Evolutionary conservation across 495 filamentous ascomycete species (phyloP), one percentile per base, ranked within the genome.

Genomic region (Friedmanniomyces simplex): DNA sequence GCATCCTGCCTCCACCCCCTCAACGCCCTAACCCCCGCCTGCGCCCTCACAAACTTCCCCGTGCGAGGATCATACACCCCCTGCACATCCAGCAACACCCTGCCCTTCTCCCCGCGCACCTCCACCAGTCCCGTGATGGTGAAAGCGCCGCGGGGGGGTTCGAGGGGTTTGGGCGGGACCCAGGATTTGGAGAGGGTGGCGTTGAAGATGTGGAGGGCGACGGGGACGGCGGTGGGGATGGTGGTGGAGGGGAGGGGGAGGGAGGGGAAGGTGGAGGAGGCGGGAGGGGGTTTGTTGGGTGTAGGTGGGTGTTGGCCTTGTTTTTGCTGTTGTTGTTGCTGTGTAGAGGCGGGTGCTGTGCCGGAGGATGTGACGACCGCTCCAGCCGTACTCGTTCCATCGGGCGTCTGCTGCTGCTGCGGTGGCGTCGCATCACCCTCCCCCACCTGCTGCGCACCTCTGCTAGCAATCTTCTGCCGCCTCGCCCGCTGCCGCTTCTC

Each of bases 41-140:
- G 53, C 0, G 71, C 54, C 13, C 48, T 46, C 14, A 69, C 63
- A 52, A 57, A 72, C 47, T 65, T 64, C 12, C 54, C 52, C 37
- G 43, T 67, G n/a, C 65, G 70, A 14, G 82, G 80, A 63, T 87
- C 79, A 67, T 83, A 87, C 36, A 75, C 76, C 37, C 77, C 81
- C 22, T 65, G 65, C 1, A 84, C 79, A 65, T 85, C 81, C 51
- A 84, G 64, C 16, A 79, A 74, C 55, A 78, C 74, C 58, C 73
- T 74, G 2, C 77, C 83, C 50, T 72, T 78, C 0, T 77, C 66
- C 1, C 84, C 81, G 28, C 76, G 72, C 1, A 91, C 48, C 52
- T 84, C 83, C 0, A 94, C 77, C 1, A 87, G 71, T 0, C 88
- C 88, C 20, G 70, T 70, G 21, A 91, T 73, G 16, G 78, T 67